Evolutionary conservation across 768 basidiomycete genomes (phyloP), one percentile per base, ranked within the genome.

Genomic region (Pulveroboletus sp.): DNA sequence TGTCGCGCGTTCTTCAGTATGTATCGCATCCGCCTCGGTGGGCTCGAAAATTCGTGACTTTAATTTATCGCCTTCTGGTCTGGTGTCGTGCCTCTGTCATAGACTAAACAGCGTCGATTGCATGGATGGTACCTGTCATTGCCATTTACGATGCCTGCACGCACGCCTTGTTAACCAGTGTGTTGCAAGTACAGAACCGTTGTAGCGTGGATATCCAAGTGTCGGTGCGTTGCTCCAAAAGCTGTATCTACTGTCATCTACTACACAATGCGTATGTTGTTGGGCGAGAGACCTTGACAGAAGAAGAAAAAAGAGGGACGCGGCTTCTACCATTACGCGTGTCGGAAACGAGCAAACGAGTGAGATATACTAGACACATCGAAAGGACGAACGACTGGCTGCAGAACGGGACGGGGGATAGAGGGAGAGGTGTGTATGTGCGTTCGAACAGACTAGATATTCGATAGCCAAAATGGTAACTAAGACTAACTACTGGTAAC

Each of bases 241-340:
- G 45, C 26, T 66, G 60, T 70, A 70, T 69, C 69, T 68, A 68
- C 67, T 69, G 49, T 58, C 69, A 67, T 69, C 68, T 68, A 68
- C 68, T 68, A 70, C 62, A 62, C 56, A 54, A 35, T 64, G 47
- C 56, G 52, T 49, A 50, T 62, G 51, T 42, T n/a, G 41, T 21
- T 32, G 50, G 50, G 8, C 21, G 38, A 7, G 24, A 27, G 11
- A 21, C 32, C 14, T 33, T 12, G 26, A 36, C 44, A 17, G 32
- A 31, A 30, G 42, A 28, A n/a, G 32, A 36, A 9, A 28, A 31
- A 46, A 31, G 11, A 9, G 15, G 12, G 24, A 26, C 5, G 39
- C 3, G 21, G 15, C 50, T 44, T 52, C 42, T 43, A 44, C 43
- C 32, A 31, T 2, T 44, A n/a, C 8, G 18, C n/a, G 27, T 45